Evolutionary conservation across 1,284 basidiomycete species (phyloP), one percentile per base, ranked within the genome.

Genomic region (Agaricales sp.): DNA sequence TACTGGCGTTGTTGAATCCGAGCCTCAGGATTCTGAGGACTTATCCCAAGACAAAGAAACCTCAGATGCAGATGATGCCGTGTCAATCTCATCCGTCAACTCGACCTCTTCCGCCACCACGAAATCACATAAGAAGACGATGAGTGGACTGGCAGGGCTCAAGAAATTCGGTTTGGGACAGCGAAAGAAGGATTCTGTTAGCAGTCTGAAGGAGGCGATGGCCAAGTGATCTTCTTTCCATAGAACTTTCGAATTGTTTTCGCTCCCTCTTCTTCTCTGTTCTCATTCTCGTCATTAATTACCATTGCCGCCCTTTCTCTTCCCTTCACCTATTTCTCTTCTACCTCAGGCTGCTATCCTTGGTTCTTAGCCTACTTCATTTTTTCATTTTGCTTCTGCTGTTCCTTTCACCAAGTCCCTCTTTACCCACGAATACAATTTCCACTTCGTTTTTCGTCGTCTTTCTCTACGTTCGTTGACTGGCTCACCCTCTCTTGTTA

Each of bases 101-200:
- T 51, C 57, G 3, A 45, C 55, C 25, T 41, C 46, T 20, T 45
- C 48, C 26, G 25, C 50, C 13, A 54, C 59, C 52, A 56, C 57
- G 45, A 54, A 49, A 20, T 51, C 48, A 49, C 73, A 76, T 50
- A 74, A 79, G 61, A 81, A 77, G 63, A 69, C 66, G 54, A 78
- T 72, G 62, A 77, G 75, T 58, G 68, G 68, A 38, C 62, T 81
- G 54, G 83, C 79, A 64, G 68, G 68, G 39, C 62, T 81, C 54
- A 84, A 79, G 64, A 76, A 75, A 59, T 59, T 81, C 43, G 58
- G 77, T 23, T 69, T 66, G 30, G 64, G 66, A 48, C 69, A 65
- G 56, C 66, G 74, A 66, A 82, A 73, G 67, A 74, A 74, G 58
- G 76, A 75, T 57, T 75, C 77, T 22, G 63, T 61, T 50, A 66